These are phyloP conservation scores for Cercospora sesami DNA, from an alignment of 2,329 filamentous ascomycete genomes.

Conservation along the genomic window DNA sequence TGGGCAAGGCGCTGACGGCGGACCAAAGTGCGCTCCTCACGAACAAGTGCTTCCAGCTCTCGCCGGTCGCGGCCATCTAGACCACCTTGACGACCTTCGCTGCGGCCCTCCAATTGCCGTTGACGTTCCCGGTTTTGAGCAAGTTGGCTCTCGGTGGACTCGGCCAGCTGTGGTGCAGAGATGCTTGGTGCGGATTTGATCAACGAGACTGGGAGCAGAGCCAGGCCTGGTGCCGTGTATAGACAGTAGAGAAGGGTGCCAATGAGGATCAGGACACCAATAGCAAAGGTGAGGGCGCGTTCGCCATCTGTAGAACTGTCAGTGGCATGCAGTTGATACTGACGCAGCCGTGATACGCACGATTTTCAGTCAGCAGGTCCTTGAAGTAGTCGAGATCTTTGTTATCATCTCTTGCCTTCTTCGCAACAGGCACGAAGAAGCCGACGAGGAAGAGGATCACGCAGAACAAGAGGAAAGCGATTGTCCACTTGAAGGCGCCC, in stretches of 20 bases:
- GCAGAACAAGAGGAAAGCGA: conserved; percentile 77
- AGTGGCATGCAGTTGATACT: conserved; percentile 14
- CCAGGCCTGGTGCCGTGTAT: conserved; percentile 86
- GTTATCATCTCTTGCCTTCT: conserved; percentile 62
- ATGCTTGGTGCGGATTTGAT: conserved; percentile 90
- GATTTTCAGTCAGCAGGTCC: conserved; percentile 76
- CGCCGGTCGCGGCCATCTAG: conserved; percentile 83
- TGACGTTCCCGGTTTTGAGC: conserved; percentile 89
- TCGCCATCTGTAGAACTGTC: conserved; percentile 65
- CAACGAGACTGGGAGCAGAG: conserved; percentile 81
- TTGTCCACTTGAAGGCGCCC: conserved; percentile 87
- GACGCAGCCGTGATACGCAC: conserved; percentile 45
- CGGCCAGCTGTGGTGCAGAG: conserved; percentile 75
- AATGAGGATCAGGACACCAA: conserved; percentile 84
- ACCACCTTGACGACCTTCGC: conserved; percentile 69
- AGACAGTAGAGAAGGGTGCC: conserved; percentile 83
- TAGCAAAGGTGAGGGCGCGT: conserved; percentile 83
- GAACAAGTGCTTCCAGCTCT: conserved; percentile 80
- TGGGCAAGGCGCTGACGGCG: conserved; percentile 84
- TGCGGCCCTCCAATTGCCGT: conserved; percentile 83
- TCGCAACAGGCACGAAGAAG: conserved; percentile 86
- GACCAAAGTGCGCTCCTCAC: conserved; percentile 89
- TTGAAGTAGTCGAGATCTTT: conserved; percentile 91
- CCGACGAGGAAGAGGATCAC: conserved; percentile 85
- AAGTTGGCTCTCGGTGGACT: conserved; percentile 75